Evolutionary conservation across 495 filamentous ascomycete species (phyloP), one percentile per base, ranked within the genome.

Genomic region (Endocarpon pusillum): DNA sequence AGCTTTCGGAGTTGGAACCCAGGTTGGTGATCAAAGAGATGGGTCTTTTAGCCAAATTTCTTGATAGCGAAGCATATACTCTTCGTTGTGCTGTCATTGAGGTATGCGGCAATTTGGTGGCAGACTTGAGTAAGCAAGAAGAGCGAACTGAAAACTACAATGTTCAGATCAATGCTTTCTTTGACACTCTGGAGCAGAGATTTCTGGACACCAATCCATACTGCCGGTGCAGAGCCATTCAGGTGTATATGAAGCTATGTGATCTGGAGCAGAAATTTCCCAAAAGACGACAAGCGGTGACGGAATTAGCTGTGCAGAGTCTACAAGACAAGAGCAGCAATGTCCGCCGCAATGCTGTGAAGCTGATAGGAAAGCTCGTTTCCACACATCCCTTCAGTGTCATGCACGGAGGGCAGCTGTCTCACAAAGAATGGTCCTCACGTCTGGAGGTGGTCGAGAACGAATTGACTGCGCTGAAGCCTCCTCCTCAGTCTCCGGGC

Each of bases 291-390:
- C 86, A 94, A 53, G 72, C 67, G 39, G 84, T 74, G 1, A 79
- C 91, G 11, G 81, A 91, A 45, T 58, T 94, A 9, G 85, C 89
- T 4, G 71, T 80, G 24, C 67, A 79, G 42, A 94, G 86, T 47
- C 61, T 99, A 16, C 81, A 93, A 52, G 89, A 99, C 57, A 99
- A 92, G 60, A 96, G 89, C 53, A 96, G 91, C 51, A 87, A 96
- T 49, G 89, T 96, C 15, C 67, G 89, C 41, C 73, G 84, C 24
- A 94, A 96, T 49, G 85, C 91, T 0, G 91, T 99, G 51, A 94
- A 91, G 45, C 59, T 99, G 19, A 63, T 96, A 10, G 79, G 76
- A 1, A 78, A 78, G 34, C 62, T 99, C 7, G 78, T 96, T 35
- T 77, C 81, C 20, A 94, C 83, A 0, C 91, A 99, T 47, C 91